These are phyloP conservation scores for Patellifolia procumbens DNA, from an alignment of 179 eudicot species.

Conservation along the genomic window DNA sequence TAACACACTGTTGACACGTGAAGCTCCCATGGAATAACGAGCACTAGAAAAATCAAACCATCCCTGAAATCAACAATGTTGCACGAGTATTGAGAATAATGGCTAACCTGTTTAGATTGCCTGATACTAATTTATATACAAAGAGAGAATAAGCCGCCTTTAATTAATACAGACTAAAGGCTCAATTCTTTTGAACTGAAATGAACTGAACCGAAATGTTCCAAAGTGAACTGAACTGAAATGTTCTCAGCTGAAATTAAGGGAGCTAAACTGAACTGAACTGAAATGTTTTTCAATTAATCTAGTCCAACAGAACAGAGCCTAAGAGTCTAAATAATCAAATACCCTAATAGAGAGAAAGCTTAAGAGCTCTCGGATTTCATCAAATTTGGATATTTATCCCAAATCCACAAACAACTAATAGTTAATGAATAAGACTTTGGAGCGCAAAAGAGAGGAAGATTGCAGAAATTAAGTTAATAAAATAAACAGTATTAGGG, in stretches of 20 bases:
- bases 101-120: too few species aligned
- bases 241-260: too few species aligned
- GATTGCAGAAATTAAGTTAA: background rate
- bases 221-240: too few species aligned
- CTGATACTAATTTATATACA: background rate
- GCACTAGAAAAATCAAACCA: constrained; percentile 87
- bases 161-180: too few species aligned
- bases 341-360: background rate
- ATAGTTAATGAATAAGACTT: background rate
- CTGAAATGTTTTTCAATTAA: too few species aligned
- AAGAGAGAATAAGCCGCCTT: background rate
- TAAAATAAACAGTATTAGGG: background rate
- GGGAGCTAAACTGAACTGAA: too few species aligned
- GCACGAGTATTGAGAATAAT: background rate
- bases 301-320: too few species aligned
- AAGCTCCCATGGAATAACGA: constrained; percentile 85
- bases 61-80: constrained; percentile 48
- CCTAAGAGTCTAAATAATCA: too few species aligned
- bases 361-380: too few species aligned
- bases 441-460: too few species aligned
- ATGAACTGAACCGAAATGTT: too few species aligned
- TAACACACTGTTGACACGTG: constrained; percentile 67
- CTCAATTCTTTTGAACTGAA: too few species aligned
- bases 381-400: background rate
- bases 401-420: background rate